Evolutionary conservation across 257 asterid species (phyloP), one percentile per base, ranked within the genome.

Genomic region (Solanum habrochaites): DNA sequence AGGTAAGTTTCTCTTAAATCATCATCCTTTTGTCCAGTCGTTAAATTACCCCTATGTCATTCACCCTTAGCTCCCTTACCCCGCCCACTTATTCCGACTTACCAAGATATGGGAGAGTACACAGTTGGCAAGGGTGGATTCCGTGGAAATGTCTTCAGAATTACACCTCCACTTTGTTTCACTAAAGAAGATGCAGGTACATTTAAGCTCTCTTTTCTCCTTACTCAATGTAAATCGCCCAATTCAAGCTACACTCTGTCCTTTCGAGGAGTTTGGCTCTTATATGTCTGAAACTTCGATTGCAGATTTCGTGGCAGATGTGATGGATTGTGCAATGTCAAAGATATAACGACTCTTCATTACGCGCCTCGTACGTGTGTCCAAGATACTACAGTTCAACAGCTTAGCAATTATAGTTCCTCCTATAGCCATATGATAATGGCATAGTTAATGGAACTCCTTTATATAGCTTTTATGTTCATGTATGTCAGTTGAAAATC

Each of bases 81-180:
- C n/a, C n/a, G n/a, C n/a, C n/a, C n/a, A n/a, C n/a, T n/a, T n/a
- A n/a, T n/a, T n/a, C n/a, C 15, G 49, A 8, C 86, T 83, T 88
- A 82, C n/a, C n/a, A 92, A 97, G 98, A 95, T 16, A 91, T 94
- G 96, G 99, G 98, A 82, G 95, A 82, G 95, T 97, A 52, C 89
- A n/a, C 94, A 21, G 88, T 97, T 8, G 99, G 99, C 56, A 97
- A 97, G 92, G 99, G 99, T 2, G 98, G 99, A 37, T 93, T 94
- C 90, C 92, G 89, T 11, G 99, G 99, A 73, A 97, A 97, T 78
- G 98, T 95, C 21, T 94, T 95, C 91, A 90, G 98, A 69, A 91
- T 97, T 90, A 97, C 99, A 58, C 99, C 99, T 78, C 99, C 99
- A 27, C 96, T 95, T 56, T 97, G 99, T 92, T 95, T 97, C 95